These are phyloP conservation scores for Phtheirospermum japonicum DNA, from an alignment of 257 asterid species.

Conservation along the genomic window DNA sequence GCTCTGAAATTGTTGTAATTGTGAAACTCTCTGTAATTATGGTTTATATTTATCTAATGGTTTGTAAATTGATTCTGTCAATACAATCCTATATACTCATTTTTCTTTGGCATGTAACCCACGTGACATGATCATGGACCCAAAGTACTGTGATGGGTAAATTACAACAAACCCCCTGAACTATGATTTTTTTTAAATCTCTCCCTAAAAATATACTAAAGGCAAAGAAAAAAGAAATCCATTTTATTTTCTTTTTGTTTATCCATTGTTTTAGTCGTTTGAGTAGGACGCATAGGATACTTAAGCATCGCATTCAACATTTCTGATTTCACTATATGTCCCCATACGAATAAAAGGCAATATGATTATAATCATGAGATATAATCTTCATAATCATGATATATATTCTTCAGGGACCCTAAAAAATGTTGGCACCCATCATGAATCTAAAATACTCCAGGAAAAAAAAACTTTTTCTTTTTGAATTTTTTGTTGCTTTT, in stretches of 20 bases:
- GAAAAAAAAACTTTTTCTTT: too few relatives aligned
- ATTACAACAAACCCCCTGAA: not conserved
- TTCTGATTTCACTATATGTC: slow-evolving; percentile 24
- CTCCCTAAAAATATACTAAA: too few relatives aligned
- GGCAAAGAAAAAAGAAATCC: too few relatives aligned
- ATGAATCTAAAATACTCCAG: not conserved
- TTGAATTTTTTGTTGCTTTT: too few relatives aligned
- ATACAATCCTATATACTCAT: slow-evolving; percentile 2
- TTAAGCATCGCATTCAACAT: too few relatives aligned
- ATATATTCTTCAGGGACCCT: not conserved
- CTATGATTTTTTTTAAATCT: too few relatives aligned
- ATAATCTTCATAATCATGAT: slow-evolving; percentile 9
- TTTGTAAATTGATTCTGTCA: slow-evolving; percentile 31
- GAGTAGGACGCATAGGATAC: too few relatives aligned
- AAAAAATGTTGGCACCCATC: slow-evolving; percentile 16
- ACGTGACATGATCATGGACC: slow-evolving; percentile 10
- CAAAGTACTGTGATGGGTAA: too few relatives aligned
- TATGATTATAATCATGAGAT: slow-evolving; percentile 27
- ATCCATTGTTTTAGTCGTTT: too few relatives aligned
- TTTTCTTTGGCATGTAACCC: not conserved
- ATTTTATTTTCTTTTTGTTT: too few relatives aligned
- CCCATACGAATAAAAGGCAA: slow-evolving; percentile 26
- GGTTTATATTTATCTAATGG: slow-evolving; percentile 23
- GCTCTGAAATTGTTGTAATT: slow-evolving; percentile 27
- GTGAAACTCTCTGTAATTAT: slow-evolving; percentile 32